Evolutionary conservation across 345 rosid genomes (phyloP).

Genomic region (Hypericum androsaemum): DNA sequence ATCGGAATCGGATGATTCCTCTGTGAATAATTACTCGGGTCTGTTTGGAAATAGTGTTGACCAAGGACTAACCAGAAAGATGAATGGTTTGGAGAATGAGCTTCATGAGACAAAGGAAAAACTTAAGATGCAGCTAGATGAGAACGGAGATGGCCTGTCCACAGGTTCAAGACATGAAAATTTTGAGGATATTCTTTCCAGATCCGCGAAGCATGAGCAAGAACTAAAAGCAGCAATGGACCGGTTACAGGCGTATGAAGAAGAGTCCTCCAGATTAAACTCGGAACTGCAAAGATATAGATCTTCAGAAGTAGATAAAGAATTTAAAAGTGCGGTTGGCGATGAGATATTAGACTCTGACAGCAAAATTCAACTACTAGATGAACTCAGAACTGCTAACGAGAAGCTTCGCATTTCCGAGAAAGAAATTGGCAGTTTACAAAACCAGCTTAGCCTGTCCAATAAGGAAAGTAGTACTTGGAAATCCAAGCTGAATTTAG

Average conservation of each 20-base stretch:
- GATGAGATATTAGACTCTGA: not conserved
- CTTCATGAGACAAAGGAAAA: conserved; percentile 21
- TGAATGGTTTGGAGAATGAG: conserved; percentile 23
- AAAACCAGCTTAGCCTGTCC: conserved; percentile 22
- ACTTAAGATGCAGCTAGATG: conserved; percentile 20
- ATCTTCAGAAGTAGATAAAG: conserved; percentile 9
- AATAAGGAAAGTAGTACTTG: conserved; percentile 15
- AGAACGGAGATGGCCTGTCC: conserved; percentile 18
- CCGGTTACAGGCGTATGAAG: conserved; percentile 42
- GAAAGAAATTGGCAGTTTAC: conserved; percentile 10
- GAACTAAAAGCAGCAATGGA: conserved; percentile 36
- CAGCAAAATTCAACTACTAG: not conserved
- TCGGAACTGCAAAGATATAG: conserved; percentile 31
- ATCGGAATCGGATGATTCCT: conserved; percentile 52
- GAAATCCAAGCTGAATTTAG: conserved; percentile 24
- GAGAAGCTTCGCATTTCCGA: conserved; percentile 19
- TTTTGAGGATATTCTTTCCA: conserved; percentile 31
- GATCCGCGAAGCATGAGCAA: conserved; percentile 28
- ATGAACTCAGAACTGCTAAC: conserved; percentile 16
- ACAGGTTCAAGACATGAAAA: conserved; percentile 19
- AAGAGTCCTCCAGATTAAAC: conserved; percentile 42
- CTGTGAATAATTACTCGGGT: conserved; percentile 33
- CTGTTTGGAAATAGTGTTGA: conserved; percentile 21
- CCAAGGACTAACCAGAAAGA: conserved; percentile 18
- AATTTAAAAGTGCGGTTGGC: not conserved